Conservation (phyloP, 805 yeast species). For the Kregervanrija fluxuum region DNA sequence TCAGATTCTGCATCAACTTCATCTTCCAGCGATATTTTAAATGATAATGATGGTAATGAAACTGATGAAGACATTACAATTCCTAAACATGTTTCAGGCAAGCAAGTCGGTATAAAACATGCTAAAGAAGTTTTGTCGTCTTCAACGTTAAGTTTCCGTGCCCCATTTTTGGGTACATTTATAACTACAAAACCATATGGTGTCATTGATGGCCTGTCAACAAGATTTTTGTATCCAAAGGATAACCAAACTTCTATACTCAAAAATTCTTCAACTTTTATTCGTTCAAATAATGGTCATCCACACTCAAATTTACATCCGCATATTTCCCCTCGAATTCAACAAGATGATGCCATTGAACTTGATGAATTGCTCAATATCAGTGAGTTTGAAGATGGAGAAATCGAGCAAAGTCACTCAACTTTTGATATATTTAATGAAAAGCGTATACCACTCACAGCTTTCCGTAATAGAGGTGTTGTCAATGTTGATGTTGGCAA, state of each 20-base stretch:
- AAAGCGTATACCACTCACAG: constrained; percentile 73
- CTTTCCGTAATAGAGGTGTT: constrained; percentile 77
- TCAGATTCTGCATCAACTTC: constrained; percentile 14
- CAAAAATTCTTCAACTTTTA: constrained; percentile 12
- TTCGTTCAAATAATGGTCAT: no score
- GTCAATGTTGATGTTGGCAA: constrained; percentile 13
- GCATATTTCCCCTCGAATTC: no score
- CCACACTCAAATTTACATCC: no score
- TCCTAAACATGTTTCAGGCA: constrained; percentile 60
- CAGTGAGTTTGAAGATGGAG: constrained; percentile 77
- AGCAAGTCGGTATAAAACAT: constrained; percentile 62
- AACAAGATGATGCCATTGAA: constrained; percentile 17
- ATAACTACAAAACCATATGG: constrained; percentile 79
- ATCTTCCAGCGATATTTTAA: constrained; percentile 18
- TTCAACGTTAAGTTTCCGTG: constrained; percentile 75
- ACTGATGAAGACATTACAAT: constrained; percentile 88
- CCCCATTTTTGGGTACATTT: constrained; percentile 93
- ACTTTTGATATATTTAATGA: constrained; percentile 19
- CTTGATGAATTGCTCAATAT: constrained; percentile 82
- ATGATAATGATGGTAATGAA: constrained; percentile 64
- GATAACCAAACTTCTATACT: constrained; percentile 20
- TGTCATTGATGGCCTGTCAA: constrained; percentile 88
- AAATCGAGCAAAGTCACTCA: constrained; percentile 36
- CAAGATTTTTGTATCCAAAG: constrained; percentile 64
- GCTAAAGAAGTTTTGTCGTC: constrained; percentile 91